These are phyloP conservation scores for Aspergillus novoparasiticus DNA, from an alignment of 2,329 filamentous ascomycete genomes.

Conservation along the genomic window DNA sequence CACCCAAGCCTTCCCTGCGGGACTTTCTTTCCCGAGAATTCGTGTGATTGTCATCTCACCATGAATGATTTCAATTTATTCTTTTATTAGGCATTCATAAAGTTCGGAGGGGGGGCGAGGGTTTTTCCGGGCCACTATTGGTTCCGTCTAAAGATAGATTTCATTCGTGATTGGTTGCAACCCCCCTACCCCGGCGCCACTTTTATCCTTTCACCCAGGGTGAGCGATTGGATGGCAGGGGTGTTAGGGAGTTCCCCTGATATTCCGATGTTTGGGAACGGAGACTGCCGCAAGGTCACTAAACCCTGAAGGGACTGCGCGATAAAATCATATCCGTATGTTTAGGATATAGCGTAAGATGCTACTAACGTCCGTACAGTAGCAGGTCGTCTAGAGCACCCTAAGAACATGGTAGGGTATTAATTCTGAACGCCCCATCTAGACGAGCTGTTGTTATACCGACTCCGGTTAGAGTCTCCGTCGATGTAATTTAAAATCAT, in stretches of 20 bases:
- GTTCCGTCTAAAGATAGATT: constrained; percentile 30
- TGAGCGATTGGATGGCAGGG: constrained; percentile 3
- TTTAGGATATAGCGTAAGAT: background rate
- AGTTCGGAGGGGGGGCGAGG: background rate
- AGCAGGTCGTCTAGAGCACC: constrained; percentile 4
- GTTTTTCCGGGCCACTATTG: constrained; percentile 10
- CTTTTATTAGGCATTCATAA: constrained; percentile 2
- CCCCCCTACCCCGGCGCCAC: background rate
- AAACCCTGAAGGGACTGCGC: background rate
- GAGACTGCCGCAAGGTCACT: background rate
- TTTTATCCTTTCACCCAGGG: constrained; percentile 12
- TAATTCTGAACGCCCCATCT: constrained; percentile 2
- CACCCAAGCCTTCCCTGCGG: background rate
- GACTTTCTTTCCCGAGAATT: background rate
- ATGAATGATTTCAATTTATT: background rate
- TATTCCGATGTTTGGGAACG: background rate
- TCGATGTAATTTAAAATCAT: constrained; percentile 8
- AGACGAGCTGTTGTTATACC: constrained; percentile 3
- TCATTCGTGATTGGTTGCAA: background rate
- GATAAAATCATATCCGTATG: background rate
- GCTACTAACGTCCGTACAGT: constrained; percentile 5
- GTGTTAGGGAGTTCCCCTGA: constrained; percentile 2
- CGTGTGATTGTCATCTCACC: background rate
- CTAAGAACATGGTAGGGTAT: background rate
- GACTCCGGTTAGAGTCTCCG: constrained; percentile 7